Evolutionary conservation across 2,329 filamentous ascomycete genomes (phyloP).

Genomic region (Fusarium setosum): DNA sequence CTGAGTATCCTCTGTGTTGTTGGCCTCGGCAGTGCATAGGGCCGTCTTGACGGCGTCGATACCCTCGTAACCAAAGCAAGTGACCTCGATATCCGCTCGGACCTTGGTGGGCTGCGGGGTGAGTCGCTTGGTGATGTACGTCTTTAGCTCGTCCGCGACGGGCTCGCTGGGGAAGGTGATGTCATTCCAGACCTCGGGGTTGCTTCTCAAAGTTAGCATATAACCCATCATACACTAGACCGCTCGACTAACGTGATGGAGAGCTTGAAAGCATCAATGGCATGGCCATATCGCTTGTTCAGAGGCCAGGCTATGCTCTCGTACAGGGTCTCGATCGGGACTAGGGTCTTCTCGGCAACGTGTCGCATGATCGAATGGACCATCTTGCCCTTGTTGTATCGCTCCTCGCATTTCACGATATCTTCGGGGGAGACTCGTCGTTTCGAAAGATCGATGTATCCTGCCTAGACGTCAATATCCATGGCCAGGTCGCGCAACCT

Average conservation of each 20-base stretch:
- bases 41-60: slow-evolving; percentile 98
- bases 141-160: slow-evolving; percentile 89
- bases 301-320: slow-evolving; percentile 96
- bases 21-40: slow-evolving; percentile 88
- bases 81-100: slow-evolving; percentile 96
- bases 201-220: slow-evolving; percentile 62
- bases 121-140: slow-evolving; percentile 96
- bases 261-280: slow-evolving; percentile 98
- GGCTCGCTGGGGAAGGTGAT: slow-evolving; percentile 87
- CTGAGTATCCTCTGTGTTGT: slow-evolving; percentile 91
- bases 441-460: slow-evolving; percentile 99
- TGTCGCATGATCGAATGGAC: slow-evolving; percentile 99
- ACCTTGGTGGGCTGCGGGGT: slow-evolving; percentile 99
- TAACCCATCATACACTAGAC: neutral
- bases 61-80: slow-evolving; percentile 94
- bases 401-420: slow-evolving; percentile 97
- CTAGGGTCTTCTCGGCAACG: slow-evolving; percentile 95
- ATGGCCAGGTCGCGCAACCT: slow-evolving; percentile 32
- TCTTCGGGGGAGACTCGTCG: slow-evolving; percentile 97
- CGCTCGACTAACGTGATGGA: slow-evolving; percentile 85
- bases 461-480: slow-evolving; percentile 43
- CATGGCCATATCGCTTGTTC: slow-evolving; percentile 97
- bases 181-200: slow-evolving; percentile 95
- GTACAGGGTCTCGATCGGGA: slow-evolving; percentile 94
- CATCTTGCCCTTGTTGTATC: slow-evolving; percentile 99